Conservation (phyloP, 768 basidiomycete species). For the Harrya chromipes region DNA sequence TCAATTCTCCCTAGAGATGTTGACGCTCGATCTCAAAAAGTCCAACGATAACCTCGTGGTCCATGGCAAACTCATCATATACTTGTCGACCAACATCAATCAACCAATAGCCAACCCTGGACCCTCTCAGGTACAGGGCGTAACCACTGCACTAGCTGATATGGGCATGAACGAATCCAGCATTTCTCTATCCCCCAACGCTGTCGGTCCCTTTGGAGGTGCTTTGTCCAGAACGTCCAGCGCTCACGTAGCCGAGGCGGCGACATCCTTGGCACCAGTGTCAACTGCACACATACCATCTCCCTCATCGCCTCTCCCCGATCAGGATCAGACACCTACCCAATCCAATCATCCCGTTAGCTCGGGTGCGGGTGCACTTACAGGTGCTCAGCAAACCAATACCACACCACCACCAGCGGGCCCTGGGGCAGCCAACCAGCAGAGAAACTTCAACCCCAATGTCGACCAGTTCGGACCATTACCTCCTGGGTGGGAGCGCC, state of each 20-base stretch:
- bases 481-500: slow-evolving; percentile 93
- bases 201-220: slow-evolving; percentile 32
- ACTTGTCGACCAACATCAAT: slow-evolving; percentile 87
- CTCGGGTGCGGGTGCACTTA: slow-evolving; percentile 22
- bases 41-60: slow-evolving; percentile 99
- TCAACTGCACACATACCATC: slow-evolving; percentile 34
- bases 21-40: slow-evolving; percentile 95
- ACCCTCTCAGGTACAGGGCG: slow-evolving; percentile 63
- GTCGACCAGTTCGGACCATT: slow-evolving; percentile 93
- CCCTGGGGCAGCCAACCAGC: slow-evolving; percentile 44
- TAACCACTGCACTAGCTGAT: slow-evolving; percentile 57
- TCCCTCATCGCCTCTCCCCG: slow-evolving; percentile 26
- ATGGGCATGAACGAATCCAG: slow-evolving; percentile 60
- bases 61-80: slow-evolving; percentile 95
- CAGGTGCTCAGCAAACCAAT: slow-evolving; percentile 18
- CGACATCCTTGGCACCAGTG: slow-evolving; percentile 40
- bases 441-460: slow-evolving; percentile 89
- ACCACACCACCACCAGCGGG: slow-evolving; percentile 30
- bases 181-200: slow-evolving; percentile 52
- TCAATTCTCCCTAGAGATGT: slow-evolving; percentile 65
- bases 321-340: slow-evolving; percentile 27
- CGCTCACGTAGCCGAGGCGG: slow-evolving; percentile 59
- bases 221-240: slow-evolving; percentile 62
- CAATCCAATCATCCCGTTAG: slow-evolving; percentile 37
- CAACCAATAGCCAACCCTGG: slow-evolving; percentile 85